These are phyloP conservation scores for Diplodia scrobiculata DNA, from an alignment of 2,329 filamentous ascomycete species.

Conservation along the genomic window DNA sequence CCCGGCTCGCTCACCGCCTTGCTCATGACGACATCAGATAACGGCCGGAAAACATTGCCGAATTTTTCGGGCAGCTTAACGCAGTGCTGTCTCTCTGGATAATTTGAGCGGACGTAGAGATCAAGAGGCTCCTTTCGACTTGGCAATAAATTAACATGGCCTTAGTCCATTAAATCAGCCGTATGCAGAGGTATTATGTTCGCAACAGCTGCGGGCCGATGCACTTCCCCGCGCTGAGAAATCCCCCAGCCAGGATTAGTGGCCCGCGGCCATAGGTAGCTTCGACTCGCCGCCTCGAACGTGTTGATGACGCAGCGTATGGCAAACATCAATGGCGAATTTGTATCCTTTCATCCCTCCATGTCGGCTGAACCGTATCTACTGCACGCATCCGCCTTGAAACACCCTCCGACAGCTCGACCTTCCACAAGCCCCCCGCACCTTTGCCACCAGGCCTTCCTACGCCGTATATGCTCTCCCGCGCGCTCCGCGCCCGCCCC, in stretches of 20 bases:
- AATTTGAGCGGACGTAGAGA: background rate
- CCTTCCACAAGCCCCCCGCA: background rate
- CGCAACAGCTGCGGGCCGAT: background rate
- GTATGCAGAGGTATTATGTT: background rate
- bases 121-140: background rate
- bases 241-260: constrained; percentile 4
- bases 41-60: constrained; percentile 1
- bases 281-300: constrained; percentile 19
- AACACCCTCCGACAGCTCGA: background rate
- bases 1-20: constrained; percentile 5
- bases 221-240: constrained; percentile 19
- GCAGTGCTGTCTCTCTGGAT: no score
- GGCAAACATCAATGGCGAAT: constrained; percentile 9
- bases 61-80: background rate
- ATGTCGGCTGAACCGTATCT: background rate
- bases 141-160: background rate
- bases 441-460: background rate
- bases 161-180: background rate
- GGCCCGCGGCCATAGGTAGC: background rate
- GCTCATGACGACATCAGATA: constrained; percentile 8
- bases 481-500: constrained; percentile 28
- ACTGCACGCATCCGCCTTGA: background rate
- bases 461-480: constrained; percentile 32
- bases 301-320: constrained; percentile 18
- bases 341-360: background rate